Base-by-base conservation (phyloP, 2,329 filamentous ascomycete species). In the Dactylellina haptotyla region DNA sequence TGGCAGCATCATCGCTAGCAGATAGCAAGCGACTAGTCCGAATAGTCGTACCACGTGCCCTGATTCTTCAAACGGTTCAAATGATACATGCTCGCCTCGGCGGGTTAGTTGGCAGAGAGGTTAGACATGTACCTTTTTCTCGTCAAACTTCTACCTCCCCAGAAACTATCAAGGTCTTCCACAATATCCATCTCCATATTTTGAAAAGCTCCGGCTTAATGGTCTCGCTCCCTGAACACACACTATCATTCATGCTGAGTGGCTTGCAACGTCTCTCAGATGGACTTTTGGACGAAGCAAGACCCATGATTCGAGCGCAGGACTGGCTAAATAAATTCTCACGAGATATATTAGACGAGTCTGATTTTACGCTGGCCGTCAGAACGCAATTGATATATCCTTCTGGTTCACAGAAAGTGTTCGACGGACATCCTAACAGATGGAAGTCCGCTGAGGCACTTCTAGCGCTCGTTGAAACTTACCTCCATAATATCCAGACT, bases 281-380 rank as follows among this genome's bases (percentile, higher is more conserved):
- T 50, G 79, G 79, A 1, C 79, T 82, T 1, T 61, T 82, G 0
- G 58, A 78, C 0, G 80, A 84, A 32, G 84, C 85, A 0, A 77
- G 75, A 0, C 76, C 75, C 0, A 86, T 90, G 83, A 80, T 88
- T 1, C 39, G 79, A 0, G 82, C 83, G 0, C 85, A 89, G 26
- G 67, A 78, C 0, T 86, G 84, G 81, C 77, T 90, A 4, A 80
- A 84, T 1, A 67, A 71, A 0, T 77, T 81, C 1, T 85, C 83
- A 1, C 83, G 88, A 0, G 88, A 91, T 76, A 82, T 91, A 0
- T 79, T 91, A 0, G 89, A 91, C 73, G 89, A 91, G 76, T 88
- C 84, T 1, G 86, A 88, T 71, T 82, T 84, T 39, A 87, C 84
- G 0, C 78, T 88, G 0, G 83, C 83, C 0, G 82, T 84, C 0